A percentile compares a stretch with the other conserved stretches of the same genome.
These are phyloP conservation scores for Aspergillus neoniger DNA, from an alignment of 2,329 filamentous ascomycete genomes.

Conservation along the genomic window DNA sequence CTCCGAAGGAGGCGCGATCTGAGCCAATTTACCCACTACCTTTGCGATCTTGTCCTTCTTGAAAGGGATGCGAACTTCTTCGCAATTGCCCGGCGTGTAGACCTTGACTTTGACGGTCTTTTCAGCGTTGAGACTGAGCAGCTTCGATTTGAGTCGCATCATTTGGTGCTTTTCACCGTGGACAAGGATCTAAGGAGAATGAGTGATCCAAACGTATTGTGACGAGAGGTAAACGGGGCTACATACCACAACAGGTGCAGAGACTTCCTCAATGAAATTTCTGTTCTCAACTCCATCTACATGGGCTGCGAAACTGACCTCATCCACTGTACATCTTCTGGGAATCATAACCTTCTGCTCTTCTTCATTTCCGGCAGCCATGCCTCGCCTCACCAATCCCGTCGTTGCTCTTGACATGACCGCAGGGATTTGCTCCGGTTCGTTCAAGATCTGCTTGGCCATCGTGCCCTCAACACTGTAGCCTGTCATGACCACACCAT, in stretches of 20 bases:
- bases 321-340: slow-evolving; percentile 85
- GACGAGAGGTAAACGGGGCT: background rate
- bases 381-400: slow-evolving; percentile 57
- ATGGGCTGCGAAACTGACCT: slow-evolving; percentile 94
- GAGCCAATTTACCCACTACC: slow-evolving; percentile 89
- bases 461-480: slow-evolving; percentile 99
- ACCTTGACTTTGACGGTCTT: slow-evolving; percentile 85
- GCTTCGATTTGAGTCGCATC: slow-evolving; percentile 92
- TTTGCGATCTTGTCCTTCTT: slow-evolving; percentile 93
- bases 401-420: slow-evolving; percentile 74
- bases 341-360: slow-evolving; percentile 91
- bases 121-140: slow-evolving; percentile 85
- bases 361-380: slow-evolving; percentile 64
- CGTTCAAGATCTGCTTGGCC: slow-evolving; percentile 92
- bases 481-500: slow-evolving; percentile 97
- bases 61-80: slow-evolving; percentile 93
- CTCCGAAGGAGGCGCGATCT: slow-evolving; percentile 67
- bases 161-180: slow-evolving; percentile 98
- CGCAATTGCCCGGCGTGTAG: slow-evolving; percentile 90
- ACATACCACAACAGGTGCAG: slow-evolving; percentile 87
- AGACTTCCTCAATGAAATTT: slow-evolving; percentile 94
- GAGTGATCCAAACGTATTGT: slow-evolving; percentile 1
- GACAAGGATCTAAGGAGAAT: slow-evolving; percentile 72
- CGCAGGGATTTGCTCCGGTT: slow-evolving; percentile 91
- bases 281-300: slow-evolving; percentile 95